Base-by-base conservation (phyloP, 768 basidiomycete species). In the Grammothele lineata region DNA sequence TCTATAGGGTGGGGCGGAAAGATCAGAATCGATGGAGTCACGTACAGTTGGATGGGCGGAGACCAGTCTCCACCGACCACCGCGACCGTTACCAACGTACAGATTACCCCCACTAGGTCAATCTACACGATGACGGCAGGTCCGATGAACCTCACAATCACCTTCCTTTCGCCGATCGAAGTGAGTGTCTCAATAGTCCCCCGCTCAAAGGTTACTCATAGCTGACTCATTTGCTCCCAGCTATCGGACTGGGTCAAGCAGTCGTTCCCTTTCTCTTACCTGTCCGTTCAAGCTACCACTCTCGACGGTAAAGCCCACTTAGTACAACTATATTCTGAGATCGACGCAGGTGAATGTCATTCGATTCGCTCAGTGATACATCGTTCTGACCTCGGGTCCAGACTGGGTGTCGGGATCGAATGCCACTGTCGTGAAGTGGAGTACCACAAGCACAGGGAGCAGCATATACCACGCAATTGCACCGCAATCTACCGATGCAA, bases 221-320 rank as follows among this genome's bases (percentile, higher is more conserved):
- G 15, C 30, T 19, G 6, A n/a, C 32, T 19, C 24, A 33, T 10
- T 5, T n/a, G n/a, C 23, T 24, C 3, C 22, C 23, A 70, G 66
- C 67, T 68, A 0, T 55, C 57, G 14, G 66, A 72, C 51, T 62
- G 64, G 45, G 63, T 68, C 37, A 58, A 57, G 17, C 68, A 70
- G 44, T 70, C 70, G 1, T 40, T 72, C 3, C 70, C 71, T 5
- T 70, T 71, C 51, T 64, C 69, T 10, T 72, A 72, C 43, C 26
- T 72, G 12, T 53, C 62, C 10, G 46, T 72, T 3, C 51, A 59
- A 8, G 66, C 60, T 5, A 36, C 24, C 4, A 51, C 70, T 0
- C 51, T 55, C 17, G 70, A 72, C 39, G 66, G 62, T 7, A 48
- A 50, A 14, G 21, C 59, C 11, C 71, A 72, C 47, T 12, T 23